A percentile compares a stretch with the other conserved stretches of the same genome.
Conservation (phyloP, 306 rosid genomes). For the Astragalus membranaceus region DNA sequence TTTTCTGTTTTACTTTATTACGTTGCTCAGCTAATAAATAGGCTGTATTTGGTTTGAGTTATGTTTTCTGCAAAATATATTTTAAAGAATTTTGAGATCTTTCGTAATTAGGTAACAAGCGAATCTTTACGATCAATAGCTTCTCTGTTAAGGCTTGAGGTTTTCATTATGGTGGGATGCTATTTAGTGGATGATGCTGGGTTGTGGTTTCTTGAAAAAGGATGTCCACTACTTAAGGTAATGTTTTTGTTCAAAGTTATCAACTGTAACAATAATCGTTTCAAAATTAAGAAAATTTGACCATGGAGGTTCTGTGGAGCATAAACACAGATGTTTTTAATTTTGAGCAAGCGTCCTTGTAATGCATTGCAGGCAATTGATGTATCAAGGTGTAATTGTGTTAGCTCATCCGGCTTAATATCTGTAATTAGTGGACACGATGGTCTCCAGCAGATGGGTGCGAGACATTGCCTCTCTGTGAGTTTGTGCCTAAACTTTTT, state of each 20-base stretch:
- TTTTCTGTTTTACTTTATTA: neutral
- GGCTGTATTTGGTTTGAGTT: neutral
- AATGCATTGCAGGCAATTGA: conserved; percentile 46
- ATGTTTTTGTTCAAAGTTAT: neutral
- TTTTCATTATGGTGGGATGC: conserved; percentile 46
- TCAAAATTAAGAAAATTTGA: neutral
- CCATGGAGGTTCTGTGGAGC: neutral
- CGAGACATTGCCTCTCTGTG: conserved; percentile 43
- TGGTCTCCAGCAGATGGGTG: conserved; percentile 38
- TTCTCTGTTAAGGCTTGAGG: conserved; percentile 50
- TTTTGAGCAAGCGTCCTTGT: neutral
- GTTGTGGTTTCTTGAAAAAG: conserved; percentile 43
- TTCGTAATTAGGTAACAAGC: conserved; percentile 35
- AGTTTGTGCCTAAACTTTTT: conserved; percentile 22
- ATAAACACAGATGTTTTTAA: neutral
- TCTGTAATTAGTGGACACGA: conserved; percentile 44
- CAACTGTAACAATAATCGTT: neutral
- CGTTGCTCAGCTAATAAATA: neutral
- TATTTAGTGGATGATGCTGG: conserved; percentile 50
- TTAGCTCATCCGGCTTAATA: conserved; percentile 41
- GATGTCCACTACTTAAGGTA: conserved; percentile 60
- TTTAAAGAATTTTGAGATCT: conserved; percentile 7
- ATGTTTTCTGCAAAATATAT: neutral
- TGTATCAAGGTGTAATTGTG: conserved; percentile 51
- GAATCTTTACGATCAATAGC: conserved; percentile 53